Base-by-base conservation (phyloP, 2,329 filamentous ascomycete species). In the Stemphylium vesicarium region DNA sequence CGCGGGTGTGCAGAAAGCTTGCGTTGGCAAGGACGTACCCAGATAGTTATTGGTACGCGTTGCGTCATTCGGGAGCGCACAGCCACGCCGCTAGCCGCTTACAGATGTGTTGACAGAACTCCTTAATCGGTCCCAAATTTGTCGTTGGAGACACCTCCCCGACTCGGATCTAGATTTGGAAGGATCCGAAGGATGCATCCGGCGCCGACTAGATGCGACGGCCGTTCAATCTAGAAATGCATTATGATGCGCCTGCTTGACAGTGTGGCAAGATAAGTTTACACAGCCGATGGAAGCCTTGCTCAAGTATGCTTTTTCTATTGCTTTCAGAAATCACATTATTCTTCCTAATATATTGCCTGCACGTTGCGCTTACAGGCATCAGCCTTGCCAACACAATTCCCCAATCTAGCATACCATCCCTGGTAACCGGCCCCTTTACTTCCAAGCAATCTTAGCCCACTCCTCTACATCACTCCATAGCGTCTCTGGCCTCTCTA, bases 391-490 rank as follows among this genome's bases (percentile, higher is more conserved):
- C 11, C 32, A 36, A 18, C 18, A 6, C 31, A 20, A 7, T 29
- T 16, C 13, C 18, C 31, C 40, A 18, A 9, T 24, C 15, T 12
- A 35, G 31, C 31, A 18, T 16, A 43, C 10, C 26, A 32, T 16
- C 15, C 15, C 20, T 31, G 20, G 24, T 13, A 29, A 40, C 15
- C 4, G 18, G 18, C 20, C 26, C 13, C 29, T 47, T 57, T 50
- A 57, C 48, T 65, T 66, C 76, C 73, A 69, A 44, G 73, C 74
- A 40, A 64, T 62, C 60, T 60, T 71, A 26, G 73, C 65, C 69
- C 77, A 82, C 29, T 74, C 75, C 58, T 81, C 78, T 1, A 82
- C 57, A 70, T 83, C 81, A n/a, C 57, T 66, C 52, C 76, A 68
- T 29, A 83, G 64, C 20, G 55, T 66, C 32, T 70, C 69, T 1